These are phyloP conservation scores for Daphne laureola DNA, from an alignment of 441 rosid genomes.

Conservation along the genomic window DNA sequence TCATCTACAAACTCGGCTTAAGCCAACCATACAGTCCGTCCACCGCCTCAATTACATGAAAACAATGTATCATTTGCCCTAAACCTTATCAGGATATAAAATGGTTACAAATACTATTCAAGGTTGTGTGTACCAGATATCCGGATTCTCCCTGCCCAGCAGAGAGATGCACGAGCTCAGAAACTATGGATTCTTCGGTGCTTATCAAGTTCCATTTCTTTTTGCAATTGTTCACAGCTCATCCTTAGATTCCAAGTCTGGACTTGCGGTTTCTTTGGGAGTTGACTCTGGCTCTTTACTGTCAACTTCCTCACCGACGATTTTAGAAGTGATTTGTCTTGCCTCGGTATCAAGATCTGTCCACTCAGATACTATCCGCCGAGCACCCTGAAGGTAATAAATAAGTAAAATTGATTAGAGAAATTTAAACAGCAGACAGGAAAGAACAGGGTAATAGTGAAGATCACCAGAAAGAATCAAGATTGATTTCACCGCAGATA, in stretches of 20 bases:
- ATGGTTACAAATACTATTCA: too few relatives aligned
- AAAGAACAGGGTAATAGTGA: not conserved
- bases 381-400: constrained; percentile 66
- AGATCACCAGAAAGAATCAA: too few relatives aligned
- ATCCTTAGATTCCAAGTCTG: constrained; percentile 60
- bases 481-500: not conserved
- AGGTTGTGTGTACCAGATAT: too few relatives aligned
- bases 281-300: constrained; percentile 31
- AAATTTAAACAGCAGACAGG: not conserved
- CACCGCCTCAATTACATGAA: too few relatives aligned
- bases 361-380: constrained; percentile 88
- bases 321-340: constrained; percentile 61
- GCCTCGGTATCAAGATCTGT: constrained; percentile 73
- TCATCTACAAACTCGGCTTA: too few relatives aligned
- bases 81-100: too few relatives aligned
- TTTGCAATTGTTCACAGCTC: constrained; percentile 41
- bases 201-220: too few relatives aligned
- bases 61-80: too few relatives aligned
- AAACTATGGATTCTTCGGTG: too few relatives aligned
- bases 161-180: too few relatives aligned
- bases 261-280: constrained; percentile 16
- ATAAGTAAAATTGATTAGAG: not conserved
- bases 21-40: too few relatives aligned
- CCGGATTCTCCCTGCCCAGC: too few relatives aligned
- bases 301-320: constrained; percentile 67